These are phyloP conservation scores for Mycena indigotica DNA, from an alignment of 768 basidiomycete genomes.

Conservation along the genomic window DNA sequence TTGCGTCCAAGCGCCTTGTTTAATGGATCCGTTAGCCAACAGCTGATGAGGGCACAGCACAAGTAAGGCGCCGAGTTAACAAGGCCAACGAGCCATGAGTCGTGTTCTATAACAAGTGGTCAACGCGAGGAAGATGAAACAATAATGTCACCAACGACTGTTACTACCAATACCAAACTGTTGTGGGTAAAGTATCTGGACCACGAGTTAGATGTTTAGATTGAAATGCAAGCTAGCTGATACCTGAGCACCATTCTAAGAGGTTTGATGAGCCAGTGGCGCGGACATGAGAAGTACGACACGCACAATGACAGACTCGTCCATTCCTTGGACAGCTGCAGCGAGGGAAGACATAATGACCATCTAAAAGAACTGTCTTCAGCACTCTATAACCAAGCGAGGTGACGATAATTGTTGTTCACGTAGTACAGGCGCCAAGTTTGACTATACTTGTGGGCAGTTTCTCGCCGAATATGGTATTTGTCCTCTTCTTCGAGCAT, in stretches of 20 bases:
- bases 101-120: conserved; percentile 15
- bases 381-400: too few species aligned
- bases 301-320: conserved; percentile 47
- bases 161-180: conserved; percentile 49
- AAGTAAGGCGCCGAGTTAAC: conserved; percentile 50
- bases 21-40: conserved; percentile 68
- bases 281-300: too few species aligned
- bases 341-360: conserved; percentile 57
- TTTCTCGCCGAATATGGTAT: conserved; percentile 43
- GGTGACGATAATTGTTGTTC: too few species aligned
- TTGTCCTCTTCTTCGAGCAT: conserved; percentile 49
- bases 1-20: conserved; percentile 48
- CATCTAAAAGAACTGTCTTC: conserved; percentile 30
- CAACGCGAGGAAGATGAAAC: background rate
- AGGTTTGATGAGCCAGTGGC: too few species aligned
- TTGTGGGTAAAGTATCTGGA: conserved; percentile 45
- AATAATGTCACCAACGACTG: conserved; percentile 13
- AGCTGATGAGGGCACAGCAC: conserved; percentile 51
- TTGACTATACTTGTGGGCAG: conserved; percentile 30
- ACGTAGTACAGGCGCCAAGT: conserved; percentile 24
- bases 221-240: too few species aligned
- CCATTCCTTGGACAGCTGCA: conserved; percentile 56
- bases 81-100: conserved; percentile 56
- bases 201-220: too few species aligned
- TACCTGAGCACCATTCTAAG: too few species aligned